A percentile compares a stretch with the other conserved stretches of the same genome.
These are phyloP conservation scores for Glycine soja DNA, from an alignment of 306 rosid genomes.

Conservation along the genomic window DNA sequence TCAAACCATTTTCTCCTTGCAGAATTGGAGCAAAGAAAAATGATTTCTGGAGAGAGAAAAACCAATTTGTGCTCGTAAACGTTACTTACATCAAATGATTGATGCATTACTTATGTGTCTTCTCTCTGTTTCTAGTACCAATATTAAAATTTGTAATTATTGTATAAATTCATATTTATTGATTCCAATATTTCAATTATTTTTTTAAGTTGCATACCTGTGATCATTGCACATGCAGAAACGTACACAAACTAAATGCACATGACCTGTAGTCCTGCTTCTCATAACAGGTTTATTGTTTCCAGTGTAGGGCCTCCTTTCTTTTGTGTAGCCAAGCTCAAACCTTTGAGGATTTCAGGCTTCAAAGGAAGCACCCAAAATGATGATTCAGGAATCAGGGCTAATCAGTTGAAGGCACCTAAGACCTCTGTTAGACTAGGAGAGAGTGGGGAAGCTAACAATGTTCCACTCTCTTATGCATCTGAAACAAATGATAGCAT, in stretches of 20 bases:
- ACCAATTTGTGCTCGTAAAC: background rate
- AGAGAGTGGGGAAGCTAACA: conserved; percentile 69
- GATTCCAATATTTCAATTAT: conserved; percentile 19
- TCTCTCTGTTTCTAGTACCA: conserved; percentile 26
- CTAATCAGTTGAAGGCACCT: conserved; percentile 64
- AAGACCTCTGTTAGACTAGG: conserved; percentile 75
- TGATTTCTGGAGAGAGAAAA: too few species aligned
- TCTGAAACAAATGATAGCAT: conserved; percentile 65
- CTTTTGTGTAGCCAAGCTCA: conserved; percentile 64
- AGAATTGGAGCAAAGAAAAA: too few species aligned
- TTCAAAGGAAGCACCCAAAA: conserved; percentile 75
- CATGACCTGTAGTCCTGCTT: conserved; percentile 31
- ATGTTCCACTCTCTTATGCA: conserved; percentile 77
- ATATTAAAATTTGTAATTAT: conserved; percentile 6
- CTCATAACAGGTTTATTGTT: conserved; percentile 55
- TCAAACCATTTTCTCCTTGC: too few species aligned
- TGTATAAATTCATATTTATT: conserved; percentile 2
- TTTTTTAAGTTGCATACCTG: conserved; percentile 7
- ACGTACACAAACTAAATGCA: conserved; percentile 35
- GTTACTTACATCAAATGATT: conserved; percentile 21
- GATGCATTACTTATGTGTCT: conserved; percentile 7
- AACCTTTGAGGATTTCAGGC: conserved; percentile 71
- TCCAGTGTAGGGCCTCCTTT: conserved; percentile 85
- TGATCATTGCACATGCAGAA: conserved; percentile 11
- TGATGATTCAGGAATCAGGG: conserved; percentile 65